Conservation (phyloP, 306 rosid genomes). For the Rosa lucieae region DNA sequence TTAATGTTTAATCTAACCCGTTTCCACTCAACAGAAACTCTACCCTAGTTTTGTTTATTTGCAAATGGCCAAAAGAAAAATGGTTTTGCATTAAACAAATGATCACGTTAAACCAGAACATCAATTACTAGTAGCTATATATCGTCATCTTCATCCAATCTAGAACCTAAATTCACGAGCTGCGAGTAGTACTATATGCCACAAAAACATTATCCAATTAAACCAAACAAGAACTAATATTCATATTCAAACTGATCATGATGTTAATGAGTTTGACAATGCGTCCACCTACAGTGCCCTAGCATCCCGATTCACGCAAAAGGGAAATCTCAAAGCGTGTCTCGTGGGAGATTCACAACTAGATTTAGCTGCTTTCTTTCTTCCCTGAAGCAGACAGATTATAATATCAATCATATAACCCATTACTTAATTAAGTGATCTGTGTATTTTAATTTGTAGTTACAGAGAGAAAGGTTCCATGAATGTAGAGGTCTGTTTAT, state of each 20-base stretch:
- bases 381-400: constrained; percentile 22
- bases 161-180: constrained; percentile 49
- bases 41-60: neutral
- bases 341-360: constrained; percentile 38
- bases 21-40: neutral
- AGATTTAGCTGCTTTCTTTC: constrained; percentile 36
- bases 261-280: constrained; percentile 7
- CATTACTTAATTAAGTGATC: neutral
- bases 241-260: neutral
- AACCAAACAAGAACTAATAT: neutral
- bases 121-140: neutral
- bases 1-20: neutral
- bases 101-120: constrained; percentile 16
- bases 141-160: constrained; percentile 29
- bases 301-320: constrained; percentile 44
- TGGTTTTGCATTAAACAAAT: constrained; percentile 6
- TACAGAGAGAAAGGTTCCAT: constrained; percentile 14
- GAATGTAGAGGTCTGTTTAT: constrained; percentile 9
- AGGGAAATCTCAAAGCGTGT: constrained; percentile 19
- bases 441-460: neutral
- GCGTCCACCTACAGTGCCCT: constrained; percentile 58
- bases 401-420: neutral
- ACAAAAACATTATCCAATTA: constrained; percentile 3
- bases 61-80: neutral
- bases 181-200: constrained; percentile 17